These are phyloP conservation scores for Picea mariana DNA, from an alignment of 83 land plant species.

Conservation along the genomic window DNA sequence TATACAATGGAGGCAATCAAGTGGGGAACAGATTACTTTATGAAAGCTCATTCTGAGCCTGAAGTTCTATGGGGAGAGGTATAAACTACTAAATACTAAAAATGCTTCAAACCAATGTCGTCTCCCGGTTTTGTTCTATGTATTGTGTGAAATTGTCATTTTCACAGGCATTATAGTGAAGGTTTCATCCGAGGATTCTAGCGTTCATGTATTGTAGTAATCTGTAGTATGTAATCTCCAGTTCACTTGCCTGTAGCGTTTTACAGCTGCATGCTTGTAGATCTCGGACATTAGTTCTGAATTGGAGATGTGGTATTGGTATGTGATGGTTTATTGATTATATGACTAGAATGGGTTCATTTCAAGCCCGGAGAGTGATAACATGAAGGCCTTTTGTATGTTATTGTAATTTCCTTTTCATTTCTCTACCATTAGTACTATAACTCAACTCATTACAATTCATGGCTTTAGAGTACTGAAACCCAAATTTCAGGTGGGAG, in stretches of 20 bases:
- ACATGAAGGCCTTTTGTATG: no score
- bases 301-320: not conserved
- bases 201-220: no score
- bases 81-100: not conserved
- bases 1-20: conserved; percentile 46
- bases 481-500: conserved; percentile 61
- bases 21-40: conserved; percentile 71
- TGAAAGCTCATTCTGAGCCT: conserved; percentile 64
- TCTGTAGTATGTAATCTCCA: not conserved
- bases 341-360: not conserved
- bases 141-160: not conserved
- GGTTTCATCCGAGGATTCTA: not conserved
- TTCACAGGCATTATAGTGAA: not conserved
- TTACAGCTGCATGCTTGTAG: not conserved
- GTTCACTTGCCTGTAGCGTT: not conserved
- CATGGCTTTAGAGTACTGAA: not conserved
- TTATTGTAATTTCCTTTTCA: no score
- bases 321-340: not conserved
- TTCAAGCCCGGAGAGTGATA: not conserved
- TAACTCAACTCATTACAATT: not conserved
- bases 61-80: conserved; percentile 64
- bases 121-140: not conserved
- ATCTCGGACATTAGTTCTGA: not conserved
- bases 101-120: no score
- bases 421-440: not conserved